Conservation (phyloP, 2,329 filamentous ascomycete genomes). For the Alternaria conjuncta region DNA sequence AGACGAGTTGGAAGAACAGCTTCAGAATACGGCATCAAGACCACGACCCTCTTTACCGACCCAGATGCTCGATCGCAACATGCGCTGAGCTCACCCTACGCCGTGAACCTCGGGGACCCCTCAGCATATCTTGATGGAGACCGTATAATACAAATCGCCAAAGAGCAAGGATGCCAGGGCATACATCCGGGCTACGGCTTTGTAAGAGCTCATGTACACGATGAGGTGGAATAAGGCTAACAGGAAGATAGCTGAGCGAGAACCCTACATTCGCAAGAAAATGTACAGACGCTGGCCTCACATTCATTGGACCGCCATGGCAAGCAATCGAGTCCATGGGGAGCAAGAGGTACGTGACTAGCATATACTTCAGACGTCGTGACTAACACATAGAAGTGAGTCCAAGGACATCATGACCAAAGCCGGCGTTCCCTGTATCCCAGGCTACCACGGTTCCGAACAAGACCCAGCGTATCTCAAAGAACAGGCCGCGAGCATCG, state of each 20-base stretch:
- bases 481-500: slow-evolving; percentile 74
- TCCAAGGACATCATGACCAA: slow-evolving; percentile 97
- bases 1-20: slow-evolving; percentile 87
- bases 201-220: slow-evolving; percentile 46
- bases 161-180: slow-evolving; percentile 83
- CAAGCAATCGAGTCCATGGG: slow-evolving; percentile 84
- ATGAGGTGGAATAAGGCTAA: slow-evolving; percentile 14
- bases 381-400: slow-evolving; percentile 53
- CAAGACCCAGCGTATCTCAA: slow-evolving; percentile 71
- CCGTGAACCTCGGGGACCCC: slow-evolving; percentile 81
- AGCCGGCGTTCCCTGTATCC: slow-evolving; percentile 95
- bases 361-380: neutral
- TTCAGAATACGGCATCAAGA: slow-evolving; percentile 84
- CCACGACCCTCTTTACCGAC: slow-evolving; percentile 94
- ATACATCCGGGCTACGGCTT: slow-evolving; percentile 97
- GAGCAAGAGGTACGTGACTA: slow-evolving; percentile 72
- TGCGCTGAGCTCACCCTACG: slow-evolving; percentile 81
- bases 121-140: slow-evolving; percentile 93
- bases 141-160: slow-evolving; percentile 86
- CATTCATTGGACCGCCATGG: slow-evolving; percentile 90
- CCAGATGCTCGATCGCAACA: slow-evolving; percentile 88
- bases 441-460: slow-evolving; percentile 89
- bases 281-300: slow-evolving; percentile 86
- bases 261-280: slow-evolving; percentile 89
- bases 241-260: slow-evolving; percentile 69